These are phyloP conservation scores for Tripterygium wilfordii DNA, from an alignment of 177 flowering plant genomes.

Conservation along the genomic window DNA sequence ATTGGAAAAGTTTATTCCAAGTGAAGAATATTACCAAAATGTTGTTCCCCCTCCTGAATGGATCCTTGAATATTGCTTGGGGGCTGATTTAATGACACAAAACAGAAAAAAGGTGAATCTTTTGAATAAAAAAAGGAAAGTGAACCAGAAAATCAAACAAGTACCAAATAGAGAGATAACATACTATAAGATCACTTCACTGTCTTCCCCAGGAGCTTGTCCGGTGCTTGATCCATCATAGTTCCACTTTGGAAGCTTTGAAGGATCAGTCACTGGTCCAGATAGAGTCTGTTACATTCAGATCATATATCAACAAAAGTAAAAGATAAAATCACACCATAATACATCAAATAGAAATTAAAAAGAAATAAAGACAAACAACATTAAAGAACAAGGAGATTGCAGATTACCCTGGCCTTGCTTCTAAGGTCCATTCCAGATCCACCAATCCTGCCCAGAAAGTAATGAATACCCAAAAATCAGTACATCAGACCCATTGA, in stretches of 20 bases:
- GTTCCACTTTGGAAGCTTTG: conserved; percentile 80
- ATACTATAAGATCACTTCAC: conserved; percentile 89
- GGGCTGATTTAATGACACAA: conserved; percentile 56
- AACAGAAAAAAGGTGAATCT: not conserved
- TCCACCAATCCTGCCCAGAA: conserved; percentile 77
- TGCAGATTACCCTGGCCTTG: conserved; percentile 62
- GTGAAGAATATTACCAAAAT: conserved; percentile 51
- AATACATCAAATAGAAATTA: no score
- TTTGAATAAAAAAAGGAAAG: not conserved
- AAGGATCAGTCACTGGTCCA: conserved; percentile 42
- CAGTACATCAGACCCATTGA: not conserved
- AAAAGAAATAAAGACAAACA: no score
- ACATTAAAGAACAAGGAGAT: not conserved
- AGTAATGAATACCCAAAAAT: not conserved
- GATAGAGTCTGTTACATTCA: conserved; percentile 36
- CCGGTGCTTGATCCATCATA: conserved; percentile 91
- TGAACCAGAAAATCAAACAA: not conserved
- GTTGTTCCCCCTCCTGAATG: conserved; percentile 92
- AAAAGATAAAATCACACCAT: not conserved
- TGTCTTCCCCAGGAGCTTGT: conserved; percentile 88
- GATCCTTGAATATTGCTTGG: conserved; percentile 94
- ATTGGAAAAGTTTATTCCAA: no score
- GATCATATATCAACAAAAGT: not conserved
- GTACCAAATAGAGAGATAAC: conserved; percentile 1
- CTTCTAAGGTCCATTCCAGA: conserved; percentile 82